Evolutionary conservation across 2,329 filamentous ascomycete species (phyloP).

Genomic region (Aspergillus ochraceus): DNA sequence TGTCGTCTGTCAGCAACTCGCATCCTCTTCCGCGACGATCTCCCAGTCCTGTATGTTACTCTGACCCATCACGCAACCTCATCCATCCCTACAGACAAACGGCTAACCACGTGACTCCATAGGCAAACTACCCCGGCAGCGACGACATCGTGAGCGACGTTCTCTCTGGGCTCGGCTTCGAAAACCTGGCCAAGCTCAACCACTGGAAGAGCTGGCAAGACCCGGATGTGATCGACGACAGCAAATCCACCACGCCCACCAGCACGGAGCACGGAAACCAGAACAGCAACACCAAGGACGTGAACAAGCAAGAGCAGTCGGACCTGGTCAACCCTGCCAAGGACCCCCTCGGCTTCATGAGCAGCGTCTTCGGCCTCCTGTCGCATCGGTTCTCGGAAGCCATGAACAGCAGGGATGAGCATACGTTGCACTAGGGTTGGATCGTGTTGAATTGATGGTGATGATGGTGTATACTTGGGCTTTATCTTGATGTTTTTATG

Average conservation of each 20-base stretch:
- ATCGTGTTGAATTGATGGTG: too few relatives aligned
- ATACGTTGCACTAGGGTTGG: slow-evolving; percentile 16
- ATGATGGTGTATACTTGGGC: not conserved
- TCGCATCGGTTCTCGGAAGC: slow-evolving; percentile 19
- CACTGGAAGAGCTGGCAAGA: slow-evolving; percentile 6
- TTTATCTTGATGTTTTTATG: not conserved
- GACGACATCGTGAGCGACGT: slow-evolving; percentile 16
- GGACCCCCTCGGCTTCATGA: slow-evolving; percentile 21
- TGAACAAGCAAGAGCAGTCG: slow-evolving; percentile 5
- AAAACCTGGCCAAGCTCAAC: slow-evolving; percentile 4
- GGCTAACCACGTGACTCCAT: slow-evolving; percentile 10
- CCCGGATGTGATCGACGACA: slow-evolving; percentile 3
- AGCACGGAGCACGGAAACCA: not conserved
- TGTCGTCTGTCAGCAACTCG: slow-evolving; percentile 7
- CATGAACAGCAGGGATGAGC: slow-evolving; percentile 31
- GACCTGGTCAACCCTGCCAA: slow-evolving; percentile 4
- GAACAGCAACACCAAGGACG: not conserved
- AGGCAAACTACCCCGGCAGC: slow-evolving; percentile 23
- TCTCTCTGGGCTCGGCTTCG: slow-evolving; percentile 19
- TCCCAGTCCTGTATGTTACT: slow-evolving; percentile 6
- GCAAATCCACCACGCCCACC: slow-evolving; percentile 2
- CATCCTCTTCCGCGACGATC: slow-evolving; percentile 7
- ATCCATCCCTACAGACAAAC: not conserved
- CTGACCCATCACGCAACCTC: not conserved
- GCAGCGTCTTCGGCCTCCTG: slow-evolving; percentile 18